phyloP scores from a whole-genome alignment of 2,329 filamentous ascomycete species.

The Curvularia sp. region DNA sequence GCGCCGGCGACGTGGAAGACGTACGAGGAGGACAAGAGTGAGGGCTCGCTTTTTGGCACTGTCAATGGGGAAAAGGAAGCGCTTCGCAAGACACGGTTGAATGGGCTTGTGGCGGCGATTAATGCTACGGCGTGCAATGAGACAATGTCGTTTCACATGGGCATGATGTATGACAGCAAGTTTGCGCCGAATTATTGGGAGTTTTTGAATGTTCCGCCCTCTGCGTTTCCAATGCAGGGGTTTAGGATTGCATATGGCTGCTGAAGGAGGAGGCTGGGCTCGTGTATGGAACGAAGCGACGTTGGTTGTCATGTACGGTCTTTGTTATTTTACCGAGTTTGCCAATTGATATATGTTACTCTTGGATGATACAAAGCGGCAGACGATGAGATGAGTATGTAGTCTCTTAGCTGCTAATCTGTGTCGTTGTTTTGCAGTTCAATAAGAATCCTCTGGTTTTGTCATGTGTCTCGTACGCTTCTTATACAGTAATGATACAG shows the following conservation, averaged over 20 bases:
- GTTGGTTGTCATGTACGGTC: not conserved
- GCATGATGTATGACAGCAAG: constrained; percentile 32
- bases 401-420: not conserved
- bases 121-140: constrained; percentile 21
- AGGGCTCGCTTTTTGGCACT: constrained; percentile 33
- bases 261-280: constrained; percentile 15
- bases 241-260: constrained; percentile 39
- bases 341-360: not conserved
- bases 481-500: constrained; percentile 12
- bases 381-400: not conserved
- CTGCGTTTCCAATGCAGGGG: constrained; percentile 36
- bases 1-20: no score
- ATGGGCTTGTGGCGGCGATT: constrained; percentile 28
- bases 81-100: constrained; percentile 23
- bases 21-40: no score
- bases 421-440: not conserved
- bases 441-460: not conserved
- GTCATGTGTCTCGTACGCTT: constrained; percentile 8
- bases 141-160: constrained; percentile 43
- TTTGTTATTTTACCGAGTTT: not conserved
- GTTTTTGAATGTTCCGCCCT: constrained; percentile 35
- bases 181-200: constrained; percentile 39
- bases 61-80: constrained; percentile 36
- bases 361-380: not conserved
- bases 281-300: no score